Percentiles rank a stretch among this genome's conserved stretches.
Evolutionary conservation across 441 rosid species (phyloP).

Genomic region (Adansonia madagascariensis): DNA sequence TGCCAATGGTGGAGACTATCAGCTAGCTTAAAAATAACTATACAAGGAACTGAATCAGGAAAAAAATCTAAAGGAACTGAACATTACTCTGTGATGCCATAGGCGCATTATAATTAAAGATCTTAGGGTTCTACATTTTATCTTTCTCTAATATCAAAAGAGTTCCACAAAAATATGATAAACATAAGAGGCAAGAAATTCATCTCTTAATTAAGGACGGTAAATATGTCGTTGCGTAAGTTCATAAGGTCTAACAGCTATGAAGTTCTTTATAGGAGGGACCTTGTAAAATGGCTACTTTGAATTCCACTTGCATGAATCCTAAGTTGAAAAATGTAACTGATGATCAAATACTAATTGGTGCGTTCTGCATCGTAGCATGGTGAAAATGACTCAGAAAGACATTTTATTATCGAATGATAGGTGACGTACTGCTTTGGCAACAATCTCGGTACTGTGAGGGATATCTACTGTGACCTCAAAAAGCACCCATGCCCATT

Average conservation of each 20-base stretch:
- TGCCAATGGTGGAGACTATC: too few relatives aligned
- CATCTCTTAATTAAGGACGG: neutral
- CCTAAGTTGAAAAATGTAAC: neutral
- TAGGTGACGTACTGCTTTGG: constrained; percentile 74
- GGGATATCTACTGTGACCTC: constrained; percentile 67
- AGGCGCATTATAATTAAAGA: neutral
- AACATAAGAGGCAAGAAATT: neutral
- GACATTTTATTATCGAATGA: constrained; percentile 14
- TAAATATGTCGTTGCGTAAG: neutral
- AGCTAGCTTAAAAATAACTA: neutral
- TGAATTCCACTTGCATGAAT: neutral
- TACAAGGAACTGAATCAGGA: neutral
- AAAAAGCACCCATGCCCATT: constrained; percentile 98
- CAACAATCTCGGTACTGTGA: constrained; percentile 64
- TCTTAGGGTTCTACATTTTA: neutral
- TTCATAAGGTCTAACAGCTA: neutral
- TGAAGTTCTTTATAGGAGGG: neutral
- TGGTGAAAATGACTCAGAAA: neutral
- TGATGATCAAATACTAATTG: neutral
- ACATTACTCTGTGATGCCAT: neutral
- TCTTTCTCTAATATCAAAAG: neutral
- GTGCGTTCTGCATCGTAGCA: neutral
- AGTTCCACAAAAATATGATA: neutral
- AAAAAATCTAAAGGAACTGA: neutral
- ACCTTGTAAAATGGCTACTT: neutral